phyloP scores from a whole-genome alignment of 2,329 filamentous ascomycete species.

The Fusarium longipes region DNA sequence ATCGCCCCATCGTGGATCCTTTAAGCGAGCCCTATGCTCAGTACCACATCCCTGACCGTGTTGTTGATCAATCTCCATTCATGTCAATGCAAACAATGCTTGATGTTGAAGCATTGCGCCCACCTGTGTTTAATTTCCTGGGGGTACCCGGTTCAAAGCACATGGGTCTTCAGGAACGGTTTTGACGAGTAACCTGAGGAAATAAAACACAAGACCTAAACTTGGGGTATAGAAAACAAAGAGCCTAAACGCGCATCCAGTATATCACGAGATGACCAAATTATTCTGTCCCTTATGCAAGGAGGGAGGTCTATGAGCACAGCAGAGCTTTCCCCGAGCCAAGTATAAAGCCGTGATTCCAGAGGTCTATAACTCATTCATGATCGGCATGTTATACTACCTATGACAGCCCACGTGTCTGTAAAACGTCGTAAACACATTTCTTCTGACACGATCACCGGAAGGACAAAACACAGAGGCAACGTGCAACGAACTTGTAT shows the following conservation, averaged over 20 bases:
- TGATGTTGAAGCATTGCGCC: background rate
- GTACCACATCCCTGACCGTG: background rate
- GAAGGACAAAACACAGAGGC: slow-evolving; percentile 18
- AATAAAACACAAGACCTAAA: too few relatives aligned
- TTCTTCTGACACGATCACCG: slow-evolving; percentile 12
- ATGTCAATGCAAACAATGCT: background rate
- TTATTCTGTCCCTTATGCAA: too few relatives aligned
- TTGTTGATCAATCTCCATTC: slow-evolving; percentile 2
- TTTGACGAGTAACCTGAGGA: background rate
- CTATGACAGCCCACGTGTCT: slow-evolving; percentile 24
- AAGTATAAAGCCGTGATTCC: background rate
- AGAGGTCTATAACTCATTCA: too few relatives aligned
- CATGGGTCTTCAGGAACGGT: background rate
- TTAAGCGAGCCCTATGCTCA: background rate
- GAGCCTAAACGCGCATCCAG: too few relatives aligned
- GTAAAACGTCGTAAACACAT: slow-evolving; percentile 21
- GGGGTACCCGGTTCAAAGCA: background rate
- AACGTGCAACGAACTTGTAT: slow-evolving; percentile 34
- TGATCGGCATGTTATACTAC: too few relatives aligned
- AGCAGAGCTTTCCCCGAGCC: background rate
- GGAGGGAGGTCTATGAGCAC: background rate
- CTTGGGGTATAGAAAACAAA: too few relatives aligned
- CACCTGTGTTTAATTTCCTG: background rate
- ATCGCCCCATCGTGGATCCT: background rate
- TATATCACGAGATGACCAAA: too few relatives aligned